Base-by-base conservation (phyloP, 768 basidiomycete species). In the Arthromyces matolae region DNA sequence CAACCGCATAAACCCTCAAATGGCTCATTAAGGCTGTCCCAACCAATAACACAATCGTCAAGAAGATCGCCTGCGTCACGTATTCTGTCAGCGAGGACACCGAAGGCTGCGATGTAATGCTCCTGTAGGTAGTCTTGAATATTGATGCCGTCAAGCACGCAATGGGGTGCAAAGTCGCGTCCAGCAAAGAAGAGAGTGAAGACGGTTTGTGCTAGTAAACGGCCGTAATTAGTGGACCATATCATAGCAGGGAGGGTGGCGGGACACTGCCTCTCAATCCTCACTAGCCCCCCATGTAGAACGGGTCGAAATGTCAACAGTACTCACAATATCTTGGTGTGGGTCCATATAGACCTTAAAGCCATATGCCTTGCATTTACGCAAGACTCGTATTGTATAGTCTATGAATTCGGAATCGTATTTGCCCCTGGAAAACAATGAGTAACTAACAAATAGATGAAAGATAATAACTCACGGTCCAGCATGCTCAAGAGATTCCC, bases 21-120 rank as follows among this genome's bases (percentile, higher is more conserved):
- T 0, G 96, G 95, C 64, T 99, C 96, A 64, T 99, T 98, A 66
- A 97, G 70, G 56, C 84, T 86, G 62, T 99, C 96, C 96, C 95
- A 98, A 0, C 96, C 96, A 39, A 98, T 85, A 9, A 99, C 79
- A 54, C 92, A 93, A 32, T 83, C 81, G 24, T 98, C 93, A 18
- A 89, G 63, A 29, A 97, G 65, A 27, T 79, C 84, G 0, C 86
- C 87, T 0, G 83, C 84, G n/a, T 81, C 82, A 5, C 74, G 69
- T 42, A 96, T 84, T 28, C 79, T 75, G 62, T 91, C 84, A 0
- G 88, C 91, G 22, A 96, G 75, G 32, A 71, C 70, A 3, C 83
- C 87, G 54, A 89, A 79, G 0, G 93, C 91, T 13, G 73, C 76
- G 51, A 89, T 81, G 60, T 76, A 93, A 58, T 89, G 89, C 0